These are phyloP conservation scores for Aspergillus brunneoviolaceus DNA, from an alignment of 2,329 filamentous ascomycete species.

Conservation along the genomic window DNA sequence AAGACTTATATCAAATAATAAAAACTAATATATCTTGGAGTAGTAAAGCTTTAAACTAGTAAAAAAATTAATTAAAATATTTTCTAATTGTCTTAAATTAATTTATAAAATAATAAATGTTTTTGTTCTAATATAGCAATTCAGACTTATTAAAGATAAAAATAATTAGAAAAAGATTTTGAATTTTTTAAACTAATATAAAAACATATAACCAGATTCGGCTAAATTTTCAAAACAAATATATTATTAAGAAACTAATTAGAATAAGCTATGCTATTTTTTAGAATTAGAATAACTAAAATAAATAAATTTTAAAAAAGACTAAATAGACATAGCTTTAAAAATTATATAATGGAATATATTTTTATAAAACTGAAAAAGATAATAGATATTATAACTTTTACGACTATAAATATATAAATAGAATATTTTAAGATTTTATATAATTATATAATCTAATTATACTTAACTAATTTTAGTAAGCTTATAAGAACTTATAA, in stretches of 20 bases:
- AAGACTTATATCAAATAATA: not conserved
- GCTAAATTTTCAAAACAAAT: not conserved
- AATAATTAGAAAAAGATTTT: not conserved
- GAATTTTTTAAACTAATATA: not conserved
- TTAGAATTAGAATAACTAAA: not conserved
- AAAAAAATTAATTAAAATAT: not conserved
- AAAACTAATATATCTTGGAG: not conserved
- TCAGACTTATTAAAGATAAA: not conserved
- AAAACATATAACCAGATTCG: not conserved
- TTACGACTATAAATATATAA: not conserved
- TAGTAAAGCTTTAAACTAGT: not conserved
- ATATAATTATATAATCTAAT: not conserved
- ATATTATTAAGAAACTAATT: not conserved
- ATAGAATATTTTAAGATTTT: not conserved
- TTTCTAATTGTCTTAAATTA: not conserved
- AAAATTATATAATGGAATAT: not conserved
- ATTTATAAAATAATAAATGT: not conserved
- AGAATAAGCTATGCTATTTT: not conserved
- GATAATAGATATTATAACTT: not conserved
- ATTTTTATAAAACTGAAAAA: not conserved
- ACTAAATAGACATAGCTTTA: not conserved
- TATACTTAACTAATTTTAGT: not conserved
- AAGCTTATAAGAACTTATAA: not conserved
- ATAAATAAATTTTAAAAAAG: not conserved
- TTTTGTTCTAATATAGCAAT: not conserved